Evolutionary conservation across 2,329 filamentous ascomycete genomes (phyloP), one percentile per base, ranked within the genome.

Genomic region (Sporothrix globosa): DNA sequence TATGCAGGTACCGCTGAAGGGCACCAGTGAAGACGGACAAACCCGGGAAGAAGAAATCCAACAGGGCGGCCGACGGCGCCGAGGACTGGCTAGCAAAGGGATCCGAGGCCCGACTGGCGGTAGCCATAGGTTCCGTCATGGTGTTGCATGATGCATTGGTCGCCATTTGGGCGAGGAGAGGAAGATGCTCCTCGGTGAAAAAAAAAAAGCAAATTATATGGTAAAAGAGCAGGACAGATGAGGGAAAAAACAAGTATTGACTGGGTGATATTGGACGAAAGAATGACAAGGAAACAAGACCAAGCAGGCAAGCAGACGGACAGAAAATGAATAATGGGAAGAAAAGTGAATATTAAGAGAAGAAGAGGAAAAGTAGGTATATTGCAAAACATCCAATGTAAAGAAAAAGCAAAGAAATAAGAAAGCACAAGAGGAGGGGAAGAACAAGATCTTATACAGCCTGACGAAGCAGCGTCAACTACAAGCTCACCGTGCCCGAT

Each of bases 41-140:
- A 21, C 90, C 88, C 0, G 90, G 90, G 74, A 92, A 86, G 77
- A 92, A 84, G 73, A 84, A 83, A 76, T 91, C 88, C 44, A 92
- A 80, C 17, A 88, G 77, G 68, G 77, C 63, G 7, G 69, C 63
- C 2, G 67, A 41, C 11, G 69, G 70, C 11, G 60, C 14, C 4
- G 70, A 61, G 10, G 69, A 53, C 21, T 67, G 58, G 17, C 30
- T 61, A n/a, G 65, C 44, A 34, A 68, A 69, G 4, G 66, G 17
- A 24, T 71, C 66, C 5, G 67, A 69, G 9, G 70, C 68, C 54
- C 24, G 70, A 9, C 70, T 68, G n/a, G 54, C 68, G 17, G 19
- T 50, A 46, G 69, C 44, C 53, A 27, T 6, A 1, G 46, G 67
- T 27, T 27, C 54, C 1, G 66, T 21, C 56, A 63, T 65, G 50